Conservation (phyloP, 2,329 filamentous ascomycete genomes). For the Emydomyces testavorans region DNA sequence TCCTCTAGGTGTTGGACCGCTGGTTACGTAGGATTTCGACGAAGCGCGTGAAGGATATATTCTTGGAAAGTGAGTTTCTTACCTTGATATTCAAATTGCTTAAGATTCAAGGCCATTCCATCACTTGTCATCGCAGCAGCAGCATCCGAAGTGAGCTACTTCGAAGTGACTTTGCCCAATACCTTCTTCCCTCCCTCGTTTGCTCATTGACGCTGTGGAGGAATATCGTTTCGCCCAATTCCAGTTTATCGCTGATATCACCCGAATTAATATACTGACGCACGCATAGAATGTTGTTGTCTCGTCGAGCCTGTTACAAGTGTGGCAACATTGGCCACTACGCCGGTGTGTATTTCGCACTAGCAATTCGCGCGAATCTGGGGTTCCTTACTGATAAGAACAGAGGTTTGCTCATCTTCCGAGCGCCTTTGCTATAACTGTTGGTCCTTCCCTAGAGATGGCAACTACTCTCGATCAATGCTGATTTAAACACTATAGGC, state of each 20-base stretch:
- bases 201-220: neutral
- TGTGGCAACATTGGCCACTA: slow-evolving; percentile 67
- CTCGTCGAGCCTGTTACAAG: slow-evolving; percentile 71
- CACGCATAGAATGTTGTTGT: slow-evolving; percentile 55
- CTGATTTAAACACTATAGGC: slow-evolving; percentile 23
- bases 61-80: slow-evolving; percentile 7
- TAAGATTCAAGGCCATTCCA: neutral
- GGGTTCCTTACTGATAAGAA: slow-evolving; percentile 41
- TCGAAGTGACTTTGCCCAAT: neutral
- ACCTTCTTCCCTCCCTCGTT: neutral
- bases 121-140: neutral
- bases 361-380: slow-evolving; percentile 40
- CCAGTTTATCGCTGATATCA: neutral
- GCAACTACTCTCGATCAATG: neutral
- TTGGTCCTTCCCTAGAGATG: slow-evolving; percentile 38
- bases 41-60: neutral
- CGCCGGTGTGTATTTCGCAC: slow-evolving; percentile 34
- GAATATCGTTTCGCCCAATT: neutral
- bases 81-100: neutral
- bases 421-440: slow-evolving; percentile 99
- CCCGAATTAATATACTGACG: neutral
- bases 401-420: slow-evolving; percentile 91
- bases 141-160: neutral
- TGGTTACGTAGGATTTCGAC: slow-evolving; percentile 3
- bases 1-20: slow-evolving; percentile 1